These are phyloP conservation scores for Tuber umbilicatum DNA, from an alignment of 495 filamentous ascomycete species.

Conservation along the genomic window DNA sequence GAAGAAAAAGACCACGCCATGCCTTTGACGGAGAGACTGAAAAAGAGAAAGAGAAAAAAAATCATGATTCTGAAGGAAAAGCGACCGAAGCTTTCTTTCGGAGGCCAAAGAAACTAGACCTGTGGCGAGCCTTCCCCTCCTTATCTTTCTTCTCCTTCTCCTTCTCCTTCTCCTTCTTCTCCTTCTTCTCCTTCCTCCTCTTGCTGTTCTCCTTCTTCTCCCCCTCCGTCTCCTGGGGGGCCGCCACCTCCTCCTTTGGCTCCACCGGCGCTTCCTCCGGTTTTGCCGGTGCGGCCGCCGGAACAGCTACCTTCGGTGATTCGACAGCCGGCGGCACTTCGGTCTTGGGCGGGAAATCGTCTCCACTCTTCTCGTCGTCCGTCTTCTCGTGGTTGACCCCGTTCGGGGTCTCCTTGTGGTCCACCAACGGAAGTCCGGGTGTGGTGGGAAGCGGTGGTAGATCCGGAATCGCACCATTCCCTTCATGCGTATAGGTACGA, in stretches of 20 bases:
- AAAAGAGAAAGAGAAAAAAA: neutral
- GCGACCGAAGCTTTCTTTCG: slow-evolving; percentile 33
- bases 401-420: slow-evolving; percentile 60
- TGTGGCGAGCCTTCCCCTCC: slow-evolving; percentile 24
- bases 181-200: slow-evolving; percentile 18
- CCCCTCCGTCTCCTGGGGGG: slow-evolving; percentile 15
- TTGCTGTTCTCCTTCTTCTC: slow-evolving; percentile 21
- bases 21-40: slow-evolving; percentile 14
- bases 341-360: neutral
- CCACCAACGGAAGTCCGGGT: slow-evolving; percentile 11
- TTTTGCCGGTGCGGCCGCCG: neutral
- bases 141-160: slow-evolving; percentile 24
- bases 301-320: neutral
- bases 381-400: slow-evolving; percentile 53
- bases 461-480: slow-evolving; percentile 17
- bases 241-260: slow-evolving; percentile 19
- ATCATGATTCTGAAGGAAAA: slow-evolving; percentile 18
- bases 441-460: slow-evolving; percentile 14
- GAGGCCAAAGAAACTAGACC: slow-evolving; percentile 38
- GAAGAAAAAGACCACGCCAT: slow-evolving; percentile 10
- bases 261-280: slow-evolving; percentile 12
- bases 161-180: neutral
- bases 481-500: slow-evolving; percentile 44
- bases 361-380: slow-evolving; percentile 33
- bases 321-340: neutral